These are phyloP conservation scores for Gossypium sturtianum DNA, from an alignment of 345 rosid genomes.

Conservation along the genomic window DNA sequence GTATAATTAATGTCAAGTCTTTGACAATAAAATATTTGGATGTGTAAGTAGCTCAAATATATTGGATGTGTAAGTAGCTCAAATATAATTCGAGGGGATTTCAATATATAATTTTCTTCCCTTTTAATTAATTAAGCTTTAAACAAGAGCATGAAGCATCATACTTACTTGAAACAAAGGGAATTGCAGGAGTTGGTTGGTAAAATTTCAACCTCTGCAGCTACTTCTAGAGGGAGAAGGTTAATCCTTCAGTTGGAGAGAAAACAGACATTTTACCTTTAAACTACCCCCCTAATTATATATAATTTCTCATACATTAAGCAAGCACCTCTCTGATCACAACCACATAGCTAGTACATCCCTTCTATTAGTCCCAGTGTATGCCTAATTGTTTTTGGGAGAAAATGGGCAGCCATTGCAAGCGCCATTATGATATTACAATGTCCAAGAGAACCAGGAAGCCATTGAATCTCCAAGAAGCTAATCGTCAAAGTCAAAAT, in stretches of 20 bases:
- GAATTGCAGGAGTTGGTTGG: not conserved
- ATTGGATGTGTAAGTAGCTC: too few relatives aligned
- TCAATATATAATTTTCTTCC: too few relatives aligned
- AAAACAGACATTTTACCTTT: not conserved
- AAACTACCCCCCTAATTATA: not conserved
- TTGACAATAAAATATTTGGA: too few relatives aligned
- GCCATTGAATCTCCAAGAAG: constrained; percentile 23
- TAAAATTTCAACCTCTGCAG: not conserved
- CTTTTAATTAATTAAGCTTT: too few relatives aligned
- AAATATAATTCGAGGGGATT: too few relatives aligned
- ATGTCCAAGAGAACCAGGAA: constrained; percentile 78
- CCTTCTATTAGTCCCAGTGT: too few relatives aligned
- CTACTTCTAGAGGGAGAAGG: not conserved
- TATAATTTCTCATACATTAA: not conserved
- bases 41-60: too few relatives aligned
- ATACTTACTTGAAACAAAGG: not conserved
- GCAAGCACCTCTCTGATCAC: not conserved
- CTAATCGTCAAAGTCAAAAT: too few relatives aligned
- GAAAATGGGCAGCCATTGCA: constrained; percentile 37
- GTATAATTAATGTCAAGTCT: too few relatives aligned
- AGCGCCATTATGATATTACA: constrained; percentile 41
- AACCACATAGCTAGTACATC: not conserved
- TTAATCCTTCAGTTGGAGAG: not conserved
- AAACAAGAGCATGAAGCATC: too few relatives aligned
- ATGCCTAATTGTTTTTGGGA: not conserved